phyloP scores from a whole-genome alignment of 129 eudicot species.

The Glebionis coronaria region DNA sequence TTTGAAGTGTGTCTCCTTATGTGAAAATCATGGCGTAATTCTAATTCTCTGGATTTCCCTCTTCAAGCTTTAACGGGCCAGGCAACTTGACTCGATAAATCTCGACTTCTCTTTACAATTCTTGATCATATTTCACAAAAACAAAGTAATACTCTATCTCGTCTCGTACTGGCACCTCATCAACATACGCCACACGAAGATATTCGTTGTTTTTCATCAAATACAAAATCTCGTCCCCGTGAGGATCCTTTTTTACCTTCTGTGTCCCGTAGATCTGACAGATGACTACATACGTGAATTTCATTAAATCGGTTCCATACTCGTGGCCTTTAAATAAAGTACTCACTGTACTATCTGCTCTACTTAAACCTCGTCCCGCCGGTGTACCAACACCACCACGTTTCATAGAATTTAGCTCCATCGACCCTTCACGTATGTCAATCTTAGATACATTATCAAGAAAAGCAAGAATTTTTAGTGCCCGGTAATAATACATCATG shows the following conservation, averaged over 20 bases:
- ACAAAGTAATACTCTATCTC: slow-evolving; percentile 65
- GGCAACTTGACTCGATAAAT: too few relatives aligned
- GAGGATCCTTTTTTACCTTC: slow-evolving; percentile 81
- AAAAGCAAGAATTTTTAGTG: too few relatives aligned
- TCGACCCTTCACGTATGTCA: too few relatives aligned
- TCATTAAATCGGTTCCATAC: slow-evolving; percentile 77
- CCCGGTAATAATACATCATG: too few relatives aligned
- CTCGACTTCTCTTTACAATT: slow-evolving; percentile 75
- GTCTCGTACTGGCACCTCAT: slow-evolving; percentile 59
- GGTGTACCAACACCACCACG: slow-evolving; percentile 19
- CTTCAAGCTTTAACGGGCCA: too few relatives aligned
- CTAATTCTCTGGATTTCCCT: too few relatives aligned
- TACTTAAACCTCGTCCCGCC: slow-evolving; percentile 51
- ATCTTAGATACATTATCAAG: too few relatives aligned
- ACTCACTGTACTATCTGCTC: slow-evolving; percentile 66
- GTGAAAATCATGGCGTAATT: too few relatives aligned
- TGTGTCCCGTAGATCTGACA: slow-evolving; percentile 95
- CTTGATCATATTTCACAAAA: slow-evolving; percentile 82
- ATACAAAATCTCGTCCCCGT: slow-evolving; percentile 85
- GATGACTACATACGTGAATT: slow-evolving; percentile 83
- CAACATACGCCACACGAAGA: too few relatives aligned
- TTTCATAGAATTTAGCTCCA: slow-evolving; percentile 56
- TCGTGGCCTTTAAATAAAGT: slow-evolving; percentile 67
- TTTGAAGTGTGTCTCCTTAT: slow-evolving; percentile 95
- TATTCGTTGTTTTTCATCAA: too few relatives aligned